Evolutionary conservation across 352 stramenopile species (phyloP).

Genomic region (Globisporangium canariense): DNA sequence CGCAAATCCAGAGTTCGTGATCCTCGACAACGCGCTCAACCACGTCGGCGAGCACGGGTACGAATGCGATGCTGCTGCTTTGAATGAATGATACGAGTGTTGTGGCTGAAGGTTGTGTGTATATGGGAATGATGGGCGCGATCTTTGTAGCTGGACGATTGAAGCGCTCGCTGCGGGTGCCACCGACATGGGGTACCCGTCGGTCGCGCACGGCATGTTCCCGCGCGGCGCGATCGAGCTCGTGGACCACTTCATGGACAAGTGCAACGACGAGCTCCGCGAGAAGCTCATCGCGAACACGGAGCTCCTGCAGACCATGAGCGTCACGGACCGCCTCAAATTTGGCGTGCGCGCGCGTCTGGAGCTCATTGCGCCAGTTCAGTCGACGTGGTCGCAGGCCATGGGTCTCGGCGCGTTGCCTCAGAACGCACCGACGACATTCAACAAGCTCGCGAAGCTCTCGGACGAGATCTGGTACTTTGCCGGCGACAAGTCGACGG

Average conservation of each 20-base stretch:
- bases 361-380: constrained; percentile 56
- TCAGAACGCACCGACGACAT: constrained; percentile 65
- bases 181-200: constrained; percentile 64
- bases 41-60: constrained; percentile 54
- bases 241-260: constrained; percentile 86
- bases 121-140: not conserved
- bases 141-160: constrained; percentile 57
- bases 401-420: constrained; percentile 80
- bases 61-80: not conserved
- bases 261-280: constrained; percentile 54
- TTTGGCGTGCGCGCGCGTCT: constrained; percentile 71
- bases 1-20: constrained; percentile 42
- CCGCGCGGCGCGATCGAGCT: constrained; percentile 70
- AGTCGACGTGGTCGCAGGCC: constrained; percentile 65
- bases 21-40: constrained; percentile 49
- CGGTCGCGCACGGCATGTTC: constrained; percentile 83
- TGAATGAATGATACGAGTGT: not conserved
- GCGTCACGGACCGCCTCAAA: constrained; percentile 77
- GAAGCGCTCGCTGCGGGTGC: constrained; percentile 72
- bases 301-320: constrained; percentile 59
- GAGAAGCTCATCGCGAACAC: constrained; percentile 56
- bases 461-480: constrained; percentile 88
- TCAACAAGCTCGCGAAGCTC: constrained; percentile 64
- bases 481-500: constrained; percentile 80
- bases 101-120: constrained; percentile 11